Percentiles rank a stretch among this genome's conserved stretches.
phyloP scores from a whole-genome alignment of 1,139 yeast species.

The Yamadazyma sp. region DNA sequence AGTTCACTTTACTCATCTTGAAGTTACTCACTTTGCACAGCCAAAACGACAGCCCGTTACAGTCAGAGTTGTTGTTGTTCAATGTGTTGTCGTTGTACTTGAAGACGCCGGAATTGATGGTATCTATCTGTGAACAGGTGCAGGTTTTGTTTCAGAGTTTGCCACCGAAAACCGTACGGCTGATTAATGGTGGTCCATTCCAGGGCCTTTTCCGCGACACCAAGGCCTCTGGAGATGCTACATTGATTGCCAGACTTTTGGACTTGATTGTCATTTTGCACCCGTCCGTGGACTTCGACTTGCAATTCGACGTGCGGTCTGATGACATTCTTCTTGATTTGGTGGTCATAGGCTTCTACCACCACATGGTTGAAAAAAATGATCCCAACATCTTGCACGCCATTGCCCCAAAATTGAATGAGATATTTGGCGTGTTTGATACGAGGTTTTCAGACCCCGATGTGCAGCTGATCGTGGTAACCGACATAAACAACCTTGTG shows the following conservation, averaged over 20 bases:
- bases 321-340: slow-evolving; percentile 11
- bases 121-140: slow-evolving; percentile 20
- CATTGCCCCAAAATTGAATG: slow-evolving; percentile 16
- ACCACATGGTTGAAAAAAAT: slow-evolving; percentile 17
- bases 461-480: slow-evolving; percentile 17
- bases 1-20: slow-evolving; percentile 19
- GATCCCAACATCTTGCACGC: slow-evolving; percentile 10
- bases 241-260: slow-evolving; percentile 24
- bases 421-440: slow-evolving; percentile 13
- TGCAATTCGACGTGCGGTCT: slow-evolving; percentile 9
- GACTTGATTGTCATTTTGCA: slow-evolving; percentile 21
- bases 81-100: slow-evolving; percentile 9
- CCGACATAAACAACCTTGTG: slow-evolving; percentile 21
- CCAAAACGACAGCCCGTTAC: slow-evolving; percentile 12
- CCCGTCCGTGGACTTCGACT: slow-evolving; percentile 13
- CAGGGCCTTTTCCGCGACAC: slow-evolving; percentile 9
- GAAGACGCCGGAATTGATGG: slow-evolving; percentile 6
- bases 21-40: slow-evolving; percentile 21
- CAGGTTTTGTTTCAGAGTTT: slow-evolving; percentile 16
- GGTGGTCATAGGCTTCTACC: slow-evolving; percentile 28
- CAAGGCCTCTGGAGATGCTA: slow-evolving; percentile 13
- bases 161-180: slow-evolving; percentile 2
- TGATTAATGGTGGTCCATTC: slow-evolving; percentile 10
- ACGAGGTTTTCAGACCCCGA: slow-evolving; percentile 13
- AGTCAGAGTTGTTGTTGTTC: neutral